Conservation (phyloP, 2,329 filamentous ascomycete genomes). For the Hypoxylon sp. region DNA sequence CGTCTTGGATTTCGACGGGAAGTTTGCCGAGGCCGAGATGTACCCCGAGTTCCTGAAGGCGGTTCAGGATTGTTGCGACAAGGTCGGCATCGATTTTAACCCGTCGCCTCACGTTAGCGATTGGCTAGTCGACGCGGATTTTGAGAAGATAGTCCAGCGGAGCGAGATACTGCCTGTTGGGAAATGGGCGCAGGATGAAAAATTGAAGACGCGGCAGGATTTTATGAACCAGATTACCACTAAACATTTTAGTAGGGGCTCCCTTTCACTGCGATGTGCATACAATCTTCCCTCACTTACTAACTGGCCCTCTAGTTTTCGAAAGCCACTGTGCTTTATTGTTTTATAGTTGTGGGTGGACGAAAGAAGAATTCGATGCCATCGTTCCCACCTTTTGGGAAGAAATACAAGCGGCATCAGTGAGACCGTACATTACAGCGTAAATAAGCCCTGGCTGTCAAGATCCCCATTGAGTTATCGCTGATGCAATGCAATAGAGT, state of each 20-base stretch:
- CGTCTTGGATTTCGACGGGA: slow-evolving; percentile 52
- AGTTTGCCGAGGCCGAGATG: slow-evolving; percentile 44
- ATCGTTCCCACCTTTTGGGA: slow-evolving; percentile 38
- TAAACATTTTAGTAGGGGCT: slow-evolving; percentile 46
- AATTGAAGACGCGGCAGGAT: slow-evolving; percentile 49
- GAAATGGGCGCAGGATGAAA: slow-evolving; percentile 52
- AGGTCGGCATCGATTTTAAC: slow-evolving; percentile 51
- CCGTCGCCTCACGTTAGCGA: slow-evolving; percentile 49
- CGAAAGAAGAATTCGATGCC: slow-evolving; percentile 38
- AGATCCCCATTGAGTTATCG: not conserved
- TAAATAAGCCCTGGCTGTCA: slow-evolving; percentile 33
- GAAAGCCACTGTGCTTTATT: slow-evolving; percentile 40
- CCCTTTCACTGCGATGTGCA: not conserved
- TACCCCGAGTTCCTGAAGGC: slow-evolving; percentile 49
- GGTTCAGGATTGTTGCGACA: slow-evolving; percentile 42
- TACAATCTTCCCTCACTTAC: slow-evolving; percentile 9
- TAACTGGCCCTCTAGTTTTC: slow-evolving; percentile 11
- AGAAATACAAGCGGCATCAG: slow-evolving; percentile 28
- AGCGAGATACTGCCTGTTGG: slow-evolving; percentile 54
- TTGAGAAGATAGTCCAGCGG: slow-evolving; percentile 51
- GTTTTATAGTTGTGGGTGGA: slow-evolving; percentile 42
- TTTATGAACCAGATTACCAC: slow-evolving; percentile 49
- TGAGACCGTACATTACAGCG: slow-evolving; percentile 42
- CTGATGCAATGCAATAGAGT: slow-evolving; percentile 36
- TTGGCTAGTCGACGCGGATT: slow-evolving; percentile 50